Evolutionary conservation across 768 basidiomycete genomes (phyloP).

Genomic region (Tylopilus felleus): DNA sequence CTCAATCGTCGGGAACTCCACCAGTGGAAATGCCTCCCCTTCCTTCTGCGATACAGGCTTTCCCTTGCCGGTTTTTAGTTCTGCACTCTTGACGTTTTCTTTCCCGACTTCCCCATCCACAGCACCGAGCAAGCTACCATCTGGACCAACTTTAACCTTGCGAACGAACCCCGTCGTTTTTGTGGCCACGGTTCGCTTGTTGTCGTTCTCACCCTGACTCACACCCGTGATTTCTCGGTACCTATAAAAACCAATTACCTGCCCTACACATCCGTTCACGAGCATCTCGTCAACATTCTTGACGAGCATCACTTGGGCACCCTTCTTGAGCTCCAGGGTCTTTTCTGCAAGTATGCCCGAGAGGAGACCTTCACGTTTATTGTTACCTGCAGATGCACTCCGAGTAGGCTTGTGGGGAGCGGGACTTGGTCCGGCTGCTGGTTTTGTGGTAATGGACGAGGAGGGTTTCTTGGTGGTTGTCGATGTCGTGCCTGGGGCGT

Average conservation of each 20-base stretch:
- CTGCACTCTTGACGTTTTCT: constrained; percentile 31
- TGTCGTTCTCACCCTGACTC: constrained; percentile 23
- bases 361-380: constrained; percentile 52
- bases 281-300: constrained; percentile 61
- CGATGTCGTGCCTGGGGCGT: not conserved
- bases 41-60: constrained; percentile 35
- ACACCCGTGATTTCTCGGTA: constrained; percentile 20
- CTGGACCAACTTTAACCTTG: constrained; percentile 31
- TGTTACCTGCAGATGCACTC: constrained; percentile 11
- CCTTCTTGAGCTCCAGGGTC: constrained; percentile 52
- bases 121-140: constrained; percentile 22
- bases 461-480: not conserved
- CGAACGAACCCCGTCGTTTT: constrained; percentile 36
- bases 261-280: constrained; percentile 70
- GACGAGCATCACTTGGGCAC: constrained; percentile 67
- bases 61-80: constrained; percentile 14
- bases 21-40: constrained; percentile 43
- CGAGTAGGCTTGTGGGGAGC: constrained; percentile 35
- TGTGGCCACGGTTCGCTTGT: constrained; percentile 16
- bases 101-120: constrained; percentile 20
- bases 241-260: constrained; percentile 51
- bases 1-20: constrained; percentile 42
- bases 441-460: not conserved
- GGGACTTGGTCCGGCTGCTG: not conserved
- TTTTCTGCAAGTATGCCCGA: constrained; percentile 60